These are phyloP conservation scores for Suzukiozyma palmioleophila DNA, from an alignment of 1,139 yeast species.

Conservation along the genomic window DNA sequence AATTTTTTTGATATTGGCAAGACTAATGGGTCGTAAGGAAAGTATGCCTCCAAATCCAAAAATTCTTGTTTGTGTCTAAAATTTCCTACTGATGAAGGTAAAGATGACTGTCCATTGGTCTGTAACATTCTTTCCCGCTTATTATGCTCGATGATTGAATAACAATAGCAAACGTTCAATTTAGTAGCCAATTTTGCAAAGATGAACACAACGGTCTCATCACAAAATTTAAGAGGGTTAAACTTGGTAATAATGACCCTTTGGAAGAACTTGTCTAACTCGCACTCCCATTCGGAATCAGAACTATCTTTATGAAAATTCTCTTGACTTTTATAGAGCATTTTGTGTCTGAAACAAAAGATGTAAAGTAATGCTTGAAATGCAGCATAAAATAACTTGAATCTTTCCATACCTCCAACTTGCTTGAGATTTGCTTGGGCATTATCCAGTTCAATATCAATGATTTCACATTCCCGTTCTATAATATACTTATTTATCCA, in stretches of 20 bases:
- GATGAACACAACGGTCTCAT: constrained; percentile 88
- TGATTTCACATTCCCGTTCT: constrained; percentile 80
- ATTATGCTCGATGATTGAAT: constrained; percentile 87
- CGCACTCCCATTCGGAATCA: constrained; percentile 70
- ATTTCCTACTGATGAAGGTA: constrained; percentile 33
- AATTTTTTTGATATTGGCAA: constrained; percentile 55
- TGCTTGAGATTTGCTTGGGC: constrained; percentile 11
- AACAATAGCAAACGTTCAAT: constrained; percentile 88
- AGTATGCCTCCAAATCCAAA: constrained; percentile 83
- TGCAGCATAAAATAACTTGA: constrained; percentile 86
- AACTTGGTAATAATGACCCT: constrained; percentile 81
- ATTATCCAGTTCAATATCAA: constrained; percentile 32
- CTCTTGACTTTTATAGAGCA: constrained; percentile 36
- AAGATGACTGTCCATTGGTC: constrained; percentile 20
- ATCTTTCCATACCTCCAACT: constrained; percentile 68
- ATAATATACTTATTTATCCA: constrained; percentile 80
- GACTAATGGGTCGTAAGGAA: constrained; percentile 92
- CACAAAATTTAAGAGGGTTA: constrained; percentile 91
- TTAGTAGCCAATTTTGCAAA: constrained; percentile 91
- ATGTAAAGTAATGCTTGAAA: constrained; percentile 88
- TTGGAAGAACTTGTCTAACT: constrained; percentile 80
- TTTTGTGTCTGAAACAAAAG: constrained; percentile 78
- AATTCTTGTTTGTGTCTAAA: constrained; percentile 69
- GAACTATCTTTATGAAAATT: constrained; percentile 13
- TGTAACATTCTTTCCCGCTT: constrained; percentile 58